These are phyloP conservation scores for Lachnellula willkommii DNA, from an alignment of 2,329 filamentous ascomycete species.

Conservation along the genomic window DNA sequence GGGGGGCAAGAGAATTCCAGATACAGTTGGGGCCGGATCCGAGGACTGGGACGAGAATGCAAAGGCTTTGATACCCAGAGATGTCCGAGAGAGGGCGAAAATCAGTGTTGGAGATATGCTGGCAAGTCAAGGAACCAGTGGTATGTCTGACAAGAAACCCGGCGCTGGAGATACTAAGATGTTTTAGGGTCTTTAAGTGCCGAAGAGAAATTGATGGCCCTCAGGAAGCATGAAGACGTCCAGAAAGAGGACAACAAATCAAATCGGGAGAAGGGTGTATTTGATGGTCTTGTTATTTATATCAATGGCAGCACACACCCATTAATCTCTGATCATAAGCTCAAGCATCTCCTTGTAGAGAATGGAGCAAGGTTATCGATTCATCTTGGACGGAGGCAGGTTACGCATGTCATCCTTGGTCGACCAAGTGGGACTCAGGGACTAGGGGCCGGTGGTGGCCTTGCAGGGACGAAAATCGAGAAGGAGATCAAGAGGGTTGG, in stretches of 20 bases:
- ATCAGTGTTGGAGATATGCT: conserved; percentile 52
- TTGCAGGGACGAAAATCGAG: conserved; percentile 74
- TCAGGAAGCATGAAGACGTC: conserved; percentile 47
- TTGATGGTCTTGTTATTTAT: conserved; percentile 69
- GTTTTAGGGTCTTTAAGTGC: conserved; percentile 30
- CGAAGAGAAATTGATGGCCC: conserved; percentile 19
- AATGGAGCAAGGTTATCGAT: conserved; percentile 71
- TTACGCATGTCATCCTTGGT: conserved; percentile 83
- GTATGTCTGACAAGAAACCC: conserved; percentile 29
- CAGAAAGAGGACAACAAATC: conserved; percentile 37
- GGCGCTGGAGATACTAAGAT: conserved; percentile 7
- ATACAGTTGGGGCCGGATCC: conserved; percentile 61
- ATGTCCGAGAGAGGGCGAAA: conserved; percentile 28
- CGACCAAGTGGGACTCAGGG: conserved; percentile 41
- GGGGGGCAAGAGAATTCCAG: conserved; percentile 55
- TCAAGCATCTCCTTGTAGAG: conserved; percentile 70
- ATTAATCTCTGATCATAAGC: conserved; percentile 74
- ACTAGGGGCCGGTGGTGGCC: conserved; percentile 63
- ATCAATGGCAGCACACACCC: conserved; percentile 85
- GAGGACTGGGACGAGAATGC: conserved; percentile 46
- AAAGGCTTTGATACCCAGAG: conserved; percentile 41
- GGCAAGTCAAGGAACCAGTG: conserved; percentile 36
- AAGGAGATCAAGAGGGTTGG: conserved; percentile 66
- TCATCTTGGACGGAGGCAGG: conserved; percentile 62
- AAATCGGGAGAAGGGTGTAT: conserved; percentile 43